Conservation (phyloP, 176 grass and related monocot genomes). For the Bolboschoenus planiculmis region DNA sequence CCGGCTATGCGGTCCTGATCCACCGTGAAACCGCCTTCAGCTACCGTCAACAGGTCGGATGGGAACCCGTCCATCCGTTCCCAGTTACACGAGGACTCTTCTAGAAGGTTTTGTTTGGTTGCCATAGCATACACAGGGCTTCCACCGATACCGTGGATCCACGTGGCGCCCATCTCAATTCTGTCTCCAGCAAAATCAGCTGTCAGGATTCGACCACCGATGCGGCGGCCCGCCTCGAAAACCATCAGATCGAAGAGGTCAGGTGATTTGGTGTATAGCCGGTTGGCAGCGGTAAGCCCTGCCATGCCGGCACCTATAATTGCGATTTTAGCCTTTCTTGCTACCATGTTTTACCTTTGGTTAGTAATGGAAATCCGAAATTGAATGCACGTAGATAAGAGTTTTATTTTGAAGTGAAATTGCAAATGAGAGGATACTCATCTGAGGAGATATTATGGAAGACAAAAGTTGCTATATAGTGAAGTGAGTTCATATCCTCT, state of each 20-base stretch:
- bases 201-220: conserved; percentile 68
- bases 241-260: conserved; percentile 61
- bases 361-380: conserved; percentile 8
- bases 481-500: too few relatives aligned
- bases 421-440: not conserved
- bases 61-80: conserved; percentile 91
- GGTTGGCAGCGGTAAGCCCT: conserved; percentile 57
- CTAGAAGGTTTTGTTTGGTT: conserved; percentile 35
- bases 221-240: conserved; percentile 39
- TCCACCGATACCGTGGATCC: conserved; percentile 73
- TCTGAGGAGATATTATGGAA: not conserved
- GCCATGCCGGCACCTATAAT: conserved; percentile 75
- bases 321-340: conserved; percentile 51
- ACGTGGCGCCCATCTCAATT: conserved; percentile 84
- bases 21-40: conserved; percentile 52
- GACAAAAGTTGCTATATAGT: not conserved
- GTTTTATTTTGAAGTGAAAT: not conserved
- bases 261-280: conserved; percentile 36
- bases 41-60: conserved; percentile 47
- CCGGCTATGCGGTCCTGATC: conserved; percentile 34
- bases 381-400: not conserved
- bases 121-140: conserved; percentile 71
- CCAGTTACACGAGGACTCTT: conserved; percentile 11
- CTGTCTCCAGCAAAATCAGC: conserved; percentile 57
- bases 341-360: conserved; percentile 26